Evolutionary conservation across 495 filamentous ascomycete genomes (phyloP).

Genomic region (Cercophora newfieldiana): DNA sequence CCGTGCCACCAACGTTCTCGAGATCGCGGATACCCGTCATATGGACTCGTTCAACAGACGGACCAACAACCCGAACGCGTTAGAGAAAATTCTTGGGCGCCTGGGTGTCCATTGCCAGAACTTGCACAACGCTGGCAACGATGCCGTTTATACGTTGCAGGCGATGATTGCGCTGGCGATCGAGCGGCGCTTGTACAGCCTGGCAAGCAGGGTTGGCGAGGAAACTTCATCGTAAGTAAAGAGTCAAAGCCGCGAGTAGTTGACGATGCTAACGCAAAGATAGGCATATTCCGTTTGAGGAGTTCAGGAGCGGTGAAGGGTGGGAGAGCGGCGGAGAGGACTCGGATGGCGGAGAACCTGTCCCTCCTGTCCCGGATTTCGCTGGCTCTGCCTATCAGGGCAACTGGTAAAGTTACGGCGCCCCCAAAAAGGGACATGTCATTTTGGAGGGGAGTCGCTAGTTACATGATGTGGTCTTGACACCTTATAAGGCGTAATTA

Average conservation of each 20-base stretch:
- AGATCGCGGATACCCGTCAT: conserved; percentile 67
- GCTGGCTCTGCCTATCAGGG: background rate
- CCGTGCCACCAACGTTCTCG: conserved; percentile 53
- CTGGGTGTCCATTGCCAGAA: conserved; percentile 62
- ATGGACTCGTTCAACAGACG: conserved; percentile 62
- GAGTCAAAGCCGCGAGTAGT: background rate
- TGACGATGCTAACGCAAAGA: background rate
- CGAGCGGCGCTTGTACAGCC: conserved; percentile 29
- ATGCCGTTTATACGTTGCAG: conserved; percentile 81
- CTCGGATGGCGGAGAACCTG: conserved; percentile 31
- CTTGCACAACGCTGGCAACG: conserved; percentile 93
- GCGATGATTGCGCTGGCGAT: conserved; percentile 70
- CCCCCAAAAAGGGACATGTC: background rate
- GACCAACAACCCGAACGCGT: conserved; percentile 50
- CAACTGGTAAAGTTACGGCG: background rate
- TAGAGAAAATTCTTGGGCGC: conserved; percentile 62
- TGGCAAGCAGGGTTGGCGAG: background rate
- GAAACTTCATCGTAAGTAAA: background rate
- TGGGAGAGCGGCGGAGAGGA: conserved; percentile 34
- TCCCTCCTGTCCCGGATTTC: background rate
- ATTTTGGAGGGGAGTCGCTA: background rate
- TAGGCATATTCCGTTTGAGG: conserved; percentile 19
- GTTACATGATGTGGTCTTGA: background rate
- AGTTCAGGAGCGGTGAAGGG: conserved; percentile 28
- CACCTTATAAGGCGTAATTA: background rate